These are phyloP conservation scores for Byssochlamys sp. DNA, from an alignment of 2,329 filamentous ascomycete genomes.

Conservation along the genomic window DNA sequence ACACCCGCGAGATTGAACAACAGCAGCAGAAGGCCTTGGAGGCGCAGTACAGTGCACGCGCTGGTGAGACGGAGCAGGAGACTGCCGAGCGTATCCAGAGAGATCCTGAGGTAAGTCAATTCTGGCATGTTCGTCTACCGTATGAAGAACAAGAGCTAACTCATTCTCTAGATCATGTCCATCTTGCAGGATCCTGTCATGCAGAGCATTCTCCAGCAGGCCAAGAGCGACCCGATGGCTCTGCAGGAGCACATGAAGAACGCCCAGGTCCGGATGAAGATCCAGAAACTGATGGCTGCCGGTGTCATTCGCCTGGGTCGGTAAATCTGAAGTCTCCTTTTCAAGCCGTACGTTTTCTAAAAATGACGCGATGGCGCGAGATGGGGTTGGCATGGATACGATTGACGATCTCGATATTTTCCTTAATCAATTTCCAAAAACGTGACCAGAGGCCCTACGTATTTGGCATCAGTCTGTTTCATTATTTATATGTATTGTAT, in stretches of 20 bases:
- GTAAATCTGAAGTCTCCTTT: slow-evolving; percentile 17
- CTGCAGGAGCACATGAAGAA: slow-evolving; percentile 97
- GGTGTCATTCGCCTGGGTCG: slow-evolving; percentile 76
- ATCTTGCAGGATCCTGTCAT: slow-evolving; percentile 95
- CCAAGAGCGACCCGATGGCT: slow-evolving; percentile 82
- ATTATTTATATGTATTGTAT: neutral
- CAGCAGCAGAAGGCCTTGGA: slow-evolving; percentile 87
- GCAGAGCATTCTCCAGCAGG: slow-evolving; percentile 94
- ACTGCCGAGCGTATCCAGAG: slow-evolving; percentile 81
- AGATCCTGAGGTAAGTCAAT: slow-evolving; percentile 68
- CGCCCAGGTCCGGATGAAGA: slow-evolving; percentile 70
- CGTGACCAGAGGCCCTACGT: neutral
- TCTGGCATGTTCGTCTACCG: neutral
- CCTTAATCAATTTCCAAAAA: neutral
- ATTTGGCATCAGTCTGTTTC: neutral
- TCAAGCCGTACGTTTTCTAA: neutral
- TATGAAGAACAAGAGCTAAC: slow-evolving; percentile 9
- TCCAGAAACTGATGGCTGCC: slow-evolving; percentile 87
- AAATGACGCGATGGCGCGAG: slow-evolving; percentile 2
- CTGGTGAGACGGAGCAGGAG: slow-evolving; percentile 93
- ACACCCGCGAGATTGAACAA: slow-evolving; percentile 81
- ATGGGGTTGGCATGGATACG: neutral
- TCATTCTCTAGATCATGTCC: slow-evolving; percentile 56
- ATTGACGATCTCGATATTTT: neutral
- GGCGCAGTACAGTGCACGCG: slow-evolving; percentile 80